Evolutionary conservation across 306 rosid species (phyloP).

Genomic region (Oemleria cerasiformis): DNA sequence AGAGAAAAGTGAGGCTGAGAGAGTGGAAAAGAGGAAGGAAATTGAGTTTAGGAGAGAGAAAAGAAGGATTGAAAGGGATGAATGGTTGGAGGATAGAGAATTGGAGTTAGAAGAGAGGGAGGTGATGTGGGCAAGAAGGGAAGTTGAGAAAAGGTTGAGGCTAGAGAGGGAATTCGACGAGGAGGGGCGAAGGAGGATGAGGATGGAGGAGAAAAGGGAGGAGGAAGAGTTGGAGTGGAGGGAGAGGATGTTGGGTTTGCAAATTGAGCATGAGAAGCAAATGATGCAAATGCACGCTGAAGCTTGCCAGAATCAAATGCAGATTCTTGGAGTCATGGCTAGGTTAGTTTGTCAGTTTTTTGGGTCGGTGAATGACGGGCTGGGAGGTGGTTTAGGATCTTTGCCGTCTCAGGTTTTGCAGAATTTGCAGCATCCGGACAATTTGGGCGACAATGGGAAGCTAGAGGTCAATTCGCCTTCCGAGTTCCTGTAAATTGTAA

Average conservation of each 20-base stretch:
- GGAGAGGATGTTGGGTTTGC: constrained; percentile 77
- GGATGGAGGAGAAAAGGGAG: constrained; percentile 73
- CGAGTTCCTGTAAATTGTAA: constrained; percentile 56
- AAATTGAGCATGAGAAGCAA: constrained; percentile 84
- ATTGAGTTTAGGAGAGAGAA: constrained; percentile 42
- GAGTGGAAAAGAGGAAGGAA: constrained; percentile 48
- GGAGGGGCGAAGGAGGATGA: constrained; percentile 57
- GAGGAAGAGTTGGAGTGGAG: constrained; percentile 93
- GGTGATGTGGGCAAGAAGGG: constrained; percentile 46
- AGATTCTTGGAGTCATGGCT: constrained; percentile 73
- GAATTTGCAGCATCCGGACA: constrained; percentile 69
- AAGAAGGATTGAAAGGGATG: constrained; percentile 41
- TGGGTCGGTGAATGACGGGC: constrained; percentile 67
- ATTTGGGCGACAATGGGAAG: constrained; percentile 61
- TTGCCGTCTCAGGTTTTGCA: constrained; percentile 78
- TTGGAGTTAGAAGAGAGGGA: constrained; percentile 62
- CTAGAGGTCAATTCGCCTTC: constrained; percentile 84
- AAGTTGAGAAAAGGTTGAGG: constrained; percentile 50
- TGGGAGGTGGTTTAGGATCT: constrained; percentile 61
- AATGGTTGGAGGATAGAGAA: constrained; percentile 47
- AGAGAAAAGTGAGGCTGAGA: constrained; percentile 48
- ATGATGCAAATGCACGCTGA: constrained; percentile 90
- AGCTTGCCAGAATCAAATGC: constrained; percentile 89
- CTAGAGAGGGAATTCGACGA: constrained; percentile 52
- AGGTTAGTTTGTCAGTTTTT: constrained; percentile 70